Percentiles rank a stretch among this genome's conserved stretches.
Conservation (phyloP, 257 asterid species). For the Primulina eburnea region DNA sequence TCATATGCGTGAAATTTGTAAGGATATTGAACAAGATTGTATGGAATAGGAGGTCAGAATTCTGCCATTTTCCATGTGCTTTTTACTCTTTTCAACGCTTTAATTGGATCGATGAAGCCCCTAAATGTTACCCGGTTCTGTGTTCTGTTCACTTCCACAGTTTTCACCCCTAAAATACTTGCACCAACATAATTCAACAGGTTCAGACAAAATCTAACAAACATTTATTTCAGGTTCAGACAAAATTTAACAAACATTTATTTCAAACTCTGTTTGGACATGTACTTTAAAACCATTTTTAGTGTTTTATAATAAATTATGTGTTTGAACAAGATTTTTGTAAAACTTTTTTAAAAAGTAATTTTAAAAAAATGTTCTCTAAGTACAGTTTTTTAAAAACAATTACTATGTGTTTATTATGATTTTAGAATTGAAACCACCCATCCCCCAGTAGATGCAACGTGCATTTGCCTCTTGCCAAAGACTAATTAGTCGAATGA, state of each 20-base stretch:
- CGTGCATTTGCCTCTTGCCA: neutral
- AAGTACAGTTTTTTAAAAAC: too few relatives aligned
- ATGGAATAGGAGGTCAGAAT: constrained; percentile 80
- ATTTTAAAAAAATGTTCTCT: too few relatives aligned
- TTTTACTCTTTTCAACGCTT: constrained; percentile 65
- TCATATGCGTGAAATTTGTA: constrained; percentile 64
- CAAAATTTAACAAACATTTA: too few relatives aligned
- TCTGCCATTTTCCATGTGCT: constrained; percentile 82
- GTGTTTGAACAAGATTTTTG: too few relatives aligned
- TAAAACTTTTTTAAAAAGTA: too few relatives aligned
- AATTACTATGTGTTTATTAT: too few relatives aligned
- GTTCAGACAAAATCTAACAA: neutral
- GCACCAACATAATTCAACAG: neutral
- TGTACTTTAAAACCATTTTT: too few relatives aligned
- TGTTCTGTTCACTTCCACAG: constrained; percentile 61
- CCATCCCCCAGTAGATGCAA: neutral
- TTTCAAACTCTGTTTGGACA: too few relatives aligned
- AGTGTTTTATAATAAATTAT: too few relatives aligned
- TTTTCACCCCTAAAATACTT: constrained; percentile 31
- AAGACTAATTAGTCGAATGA: neutral
- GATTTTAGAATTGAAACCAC: too few relatives aligned
- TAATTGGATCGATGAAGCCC: constrained; percentile 63
- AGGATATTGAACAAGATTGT: constrained; percentile 71
- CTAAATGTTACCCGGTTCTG: constrained; percentile 66
- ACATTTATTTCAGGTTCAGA: too few relatives aligned